phyloP scores from a whole-genome alignment of 768 basidiomycete species.

The Hericium erinaceus region DNA sequence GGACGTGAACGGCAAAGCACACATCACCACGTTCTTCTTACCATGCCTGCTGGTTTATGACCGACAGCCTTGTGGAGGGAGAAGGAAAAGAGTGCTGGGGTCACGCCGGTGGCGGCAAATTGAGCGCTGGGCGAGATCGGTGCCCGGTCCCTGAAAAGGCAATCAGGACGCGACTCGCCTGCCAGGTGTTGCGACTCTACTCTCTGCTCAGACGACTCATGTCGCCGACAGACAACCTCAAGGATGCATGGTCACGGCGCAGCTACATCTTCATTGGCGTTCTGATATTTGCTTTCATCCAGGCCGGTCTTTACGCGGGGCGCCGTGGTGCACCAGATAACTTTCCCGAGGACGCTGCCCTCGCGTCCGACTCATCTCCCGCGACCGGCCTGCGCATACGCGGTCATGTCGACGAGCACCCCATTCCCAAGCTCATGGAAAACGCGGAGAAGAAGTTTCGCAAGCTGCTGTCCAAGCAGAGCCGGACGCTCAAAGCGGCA shows the following conservation, averaged over 20 bases:
- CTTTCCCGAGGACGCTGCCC: conserved; percentile 19
- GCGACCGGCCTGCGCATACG: conserved; percentile 11
- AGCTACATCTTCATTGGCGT: conserved; percentile 18
- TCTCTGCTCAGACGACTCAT: conserved; percentile 3
- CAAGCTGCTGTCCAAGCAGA: conserved; percentile 61
- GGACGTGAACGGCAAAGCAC: no score
- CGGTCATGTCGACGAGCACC: conserved; percentile 42
- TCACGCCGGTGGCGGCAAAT: no score
- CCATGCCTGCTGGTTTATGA: no score
- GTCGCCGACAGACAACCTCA: conserved; percentile 5
- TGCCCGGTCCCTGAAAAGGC: not conserved
- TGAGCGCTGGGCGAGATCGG: no score
- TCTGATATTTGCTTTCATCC: conserved; percentile 22
- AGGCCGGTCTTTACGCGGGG: conserved; percentile 26
- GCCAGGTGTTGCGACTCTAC: not conserved
- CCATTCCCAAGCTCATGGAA: conserved; percentile 77
- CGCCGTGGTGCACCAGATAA: conserved; percentile 14
- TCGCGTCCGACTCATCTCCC: conserved; percentile 16
- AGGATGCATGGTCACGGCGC: conserved; percentile 4
- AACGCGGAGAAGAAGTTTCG: conserved; percentile 73
- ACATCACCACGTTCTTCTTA: no score
- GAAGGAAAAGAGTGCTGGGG: no score
- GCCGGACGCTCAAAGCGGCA: conserved; percentile 68
- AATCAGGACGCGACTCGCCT: not conserved
- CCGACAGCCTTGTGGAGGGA: no score